A percentile compares a stretch with the other conserved stretches of the same genome.
Conservation (phyloP, 768 basidiomycete genomes). For the Harrya chromipes region DNA sequence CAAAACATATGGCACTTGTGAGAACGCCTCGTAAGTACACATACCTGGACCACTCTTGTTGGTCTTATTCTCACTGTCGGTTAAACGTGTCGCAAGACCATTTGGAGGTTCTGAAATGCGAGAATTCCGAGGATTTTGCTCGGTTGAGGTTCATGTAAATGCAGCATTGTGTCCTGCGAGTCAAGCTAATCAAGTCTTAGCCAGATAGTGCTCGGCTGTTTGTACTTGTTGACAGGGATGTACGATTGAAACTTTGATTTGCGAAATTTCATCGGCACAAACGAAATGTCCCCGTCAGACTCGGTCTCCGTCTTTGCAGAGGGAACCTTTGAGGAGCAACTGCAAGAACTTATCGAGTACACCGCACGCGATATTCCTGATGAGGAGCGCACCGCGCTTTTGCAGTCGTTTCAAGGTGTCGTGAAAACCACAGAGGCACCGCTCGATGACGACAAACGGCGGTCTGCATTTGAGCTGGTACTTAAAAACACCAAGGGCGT, state of each 20-base stretch:
- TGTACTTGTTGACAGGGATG: conserved; percentile 16
- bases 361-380: conserved; percentile 64
- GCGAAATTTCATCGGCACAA: conserved; percentile 7
- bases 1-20: background rate
- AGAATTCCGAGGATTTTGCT: too few relatives aligned
- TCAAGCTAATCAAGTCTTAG: too few relatives aligned
- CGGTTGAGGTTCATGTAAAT: too few relatives aligned
- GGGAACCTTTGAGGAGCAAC: conserved; percentile 85
- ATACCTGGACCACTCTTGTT: background rate
- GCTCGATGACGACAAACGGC: conserved; percentile 52
- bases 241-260: conserved; percentile 5
- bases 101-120: too few relatives aligned
- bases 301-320: conserved; percentile 84
- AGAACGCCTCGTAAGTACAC: background rate
- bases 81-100: too few relatives aligned
- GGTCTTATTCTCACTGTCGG: background rate
- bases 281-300: conserved; percentile 64
- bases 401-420: conserved; percentile 64
- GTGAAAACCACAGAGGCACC: conserved; percentile 40
- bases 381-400: conserved; percentile 59
- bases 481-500: conserved; percentile 61
- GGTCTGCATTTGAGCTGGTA: conserved; percentile 56
- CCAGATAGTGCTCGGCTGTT: too few relatives aligned
- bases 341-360: conserved; percentile 77
- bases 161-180: too few relatives aligned